Percentiles rank a stretch among this genome's conserved stretches.
These are phyloP conservation scores for Apophysomyces ossiformis DNA, from an alignment of 371 early-diverging fungal species.

Conservation along the genomic window DNA sequence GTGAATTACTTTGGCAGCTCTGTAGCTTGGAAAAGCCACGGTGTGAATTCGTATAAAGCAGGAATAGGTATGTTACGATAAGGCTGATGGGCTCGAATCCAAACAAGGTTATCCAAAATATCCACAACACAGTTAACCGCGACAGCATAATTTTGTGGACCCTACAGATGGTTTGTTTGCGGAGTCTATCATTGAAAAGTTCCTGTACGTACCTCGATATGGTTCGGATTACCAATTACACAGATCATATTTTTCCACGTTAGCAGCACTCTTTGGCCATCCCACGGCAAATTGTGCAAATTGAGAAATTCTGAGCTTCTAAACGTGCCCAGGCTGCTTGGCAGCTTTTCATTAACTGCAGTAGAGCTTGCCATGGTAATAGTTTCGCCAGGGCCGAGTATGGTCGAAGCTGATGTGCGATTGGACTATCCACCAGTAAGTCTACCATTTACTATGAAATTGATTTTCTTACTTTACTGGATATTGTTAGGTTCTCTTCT, in stretches of 20 bases:
- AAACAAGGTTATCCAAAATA: slow-evolving; percentile 68
- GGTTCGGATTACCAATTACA: slow-evolving; percentile 70
- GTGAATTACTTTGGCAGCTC: slow-evolving; percentile 56
- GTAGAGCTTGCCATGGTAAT: slow-evolving; percentile 36
- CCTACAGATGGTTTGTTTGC: slow-evolving; percentile 26
- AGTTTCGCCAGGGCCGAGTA: slow-evolving; percentile 29
- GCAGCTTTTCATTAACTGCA: slow-evolving; percentile 43
- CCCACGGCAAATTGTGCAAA: slow-evolving; percentile 43
- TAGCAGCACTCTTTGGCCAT: slow-evolving; percentile 39
- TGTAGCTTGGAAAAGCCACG: slow-evolving; percentile 73
- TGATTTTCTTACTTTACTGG: slow-evolving; percentile 33
- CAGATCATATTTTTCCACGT: slow-evolving; percentile 77
- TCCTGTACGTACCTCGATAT: slow-evolving; percentile 44
- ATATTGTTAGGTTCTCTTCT: slow-evolving; percentile 28
- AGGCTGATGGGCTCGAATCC: slow-evolving; percentile 61
- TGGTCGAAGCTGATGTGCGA: slow-evolving; percentile 42
- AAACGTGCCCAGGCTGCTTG: slow-evolving; percentile 43
- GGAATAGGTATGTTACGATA: slow-evolving; percentile 59
- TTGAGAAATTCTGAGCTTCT: slow-evolving; percentile 51
- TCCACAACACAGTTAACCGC: slow-evolving; percentile 72
- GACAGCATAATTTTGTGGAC: slow-evolving; percentile 67
- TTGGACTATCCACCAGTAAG: slow-evolving; percentile 33
- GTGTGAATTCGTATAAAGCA: slow-evolving; percentile 64
- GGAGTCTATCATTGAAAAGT: not conserved
- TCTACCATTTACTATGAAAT: not conserved